Evolutionary conservation across 352 stramenopile genomes (phyloP), one percentile per base, ranked within the genome.

Genomic region (Phytophthora gonapodyides): DNA sequence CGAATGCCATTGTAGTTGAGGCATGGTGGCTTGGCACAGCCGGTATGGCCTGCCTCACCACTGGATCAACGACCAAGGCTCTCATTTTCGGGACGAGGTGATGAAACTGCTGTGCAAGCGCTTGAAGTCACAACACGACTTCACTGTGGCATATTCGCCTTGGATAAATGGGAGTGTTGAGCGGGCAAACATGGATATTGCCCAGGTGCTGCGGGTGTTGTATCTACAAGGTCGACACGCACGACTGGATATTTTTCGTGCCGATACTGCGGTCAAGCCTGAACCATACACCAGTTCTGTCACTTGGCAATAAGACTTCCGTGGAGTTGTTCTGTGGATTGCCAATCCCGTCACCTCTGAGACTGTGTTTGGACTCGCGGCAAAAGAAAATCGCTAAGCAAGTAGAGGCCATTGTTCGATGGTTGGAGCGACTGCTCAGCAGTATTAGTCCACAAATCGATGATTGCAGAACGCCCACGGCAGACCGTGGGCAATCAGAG

Each of bases 131-230:
- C 38, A 9, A 8, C 38, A 44, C 8, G 38, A 17, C 1, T 44
- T 44, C 19, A 44, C 38, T 44, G 38, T 44, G 38, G 38, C 38
- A 3, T 44, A 44, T 19, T 19, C 12, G 1, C 38, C 38, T 12
- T 44, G 38, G 38, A 65, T 68, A n/a, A 77, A 75, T 35, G 72
- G 64, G 4, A 67, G 64, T 12, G 50, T 76, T 12, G 64, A 77
- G 31, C 44, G 64, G 1, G 15, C 68, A 1, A 81, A 78, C 24
- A 50, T 53, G 1, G 64, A 81, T 24, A 53, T 71, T 11, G 30
- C 76, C 1, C 57, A 76, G 44, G 72, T 75, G 7, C 4, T 74
- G 8, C 30, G 46, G n/a, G n/a, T n/a, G n/a, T n/a, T n/a, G n/a
- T n/a, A n/a, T n/a, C 5, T 67, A 59, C 16, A 40, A 64, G 27